These are phyloP conservation scores for Testicularia cyperi DNA, from an alignment of 1,284 basidiomycete species.

Conservation along the genomic window DNA sequence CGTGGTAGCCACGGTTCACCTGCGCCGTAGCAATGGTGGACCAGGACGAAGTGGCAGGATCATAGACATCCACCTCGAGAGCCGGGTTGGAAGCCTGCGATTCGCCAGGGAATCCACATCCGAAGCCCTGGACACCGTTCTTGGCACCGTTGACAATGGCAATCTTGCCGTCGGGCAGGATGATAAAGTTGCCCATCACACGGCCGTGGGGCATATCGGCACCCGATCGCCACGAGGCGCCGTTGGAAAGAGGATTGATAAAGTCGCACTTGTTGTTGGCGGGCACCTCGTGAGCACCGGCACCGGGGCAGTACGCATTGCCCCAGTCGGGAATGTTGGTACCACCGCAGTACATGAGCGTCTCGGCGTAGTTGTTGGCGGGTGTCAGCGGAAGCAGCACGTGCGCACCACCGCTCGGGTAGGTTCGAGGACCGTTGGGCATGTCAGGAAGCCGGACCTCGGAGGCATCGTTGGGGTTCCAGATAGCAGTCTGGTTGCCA, in stretches of 20 bases:
- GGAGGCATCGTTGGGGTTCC: not conserved
- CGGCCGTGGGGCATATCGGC: not conserved
- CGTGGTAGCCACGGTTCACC: slow-evolving; percentile 2
- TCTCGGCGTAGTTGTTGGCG: not conserved
- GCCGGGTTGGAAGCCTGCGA: not conserved
- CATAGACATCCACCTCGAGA: not conserved
- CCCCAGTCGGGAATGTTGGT: not conserved
- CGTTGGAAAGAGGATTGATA: not conserved
- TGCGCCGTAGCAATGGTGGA: not conserved
- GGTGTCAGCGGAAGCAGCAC: slow-evolving; percentile 1
- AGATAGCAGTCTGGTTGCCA: not conserved
- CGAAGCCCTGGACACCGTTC: slow-evolving; percentile 1
- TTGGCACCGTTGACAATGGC: not conserved
- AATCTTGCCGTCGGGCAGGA: not conserved
- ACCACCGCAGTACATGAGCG: not conserved
- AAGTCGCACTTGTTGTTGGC: slow-evolving; percentile 1
- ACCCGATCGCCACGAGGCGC: not conserved
- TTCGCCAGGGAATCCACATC: not conserved
- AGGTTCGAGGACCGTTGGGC: slow-evolving; percentile 1
- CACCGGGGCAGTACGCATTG: not conserved
- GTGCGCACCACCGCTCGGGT: not conserved
- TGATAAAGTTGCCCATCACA: not conserved
- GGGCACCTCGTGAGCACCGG: not conserved
- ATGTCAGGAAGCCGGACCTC: not conserved
- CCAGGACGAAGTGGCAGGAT: not conserved